These are phyloP conservation scores for Acacia confusa DNA, from an alignment of 306 rosid genomes.

Conservation along the genomic window DNA sequence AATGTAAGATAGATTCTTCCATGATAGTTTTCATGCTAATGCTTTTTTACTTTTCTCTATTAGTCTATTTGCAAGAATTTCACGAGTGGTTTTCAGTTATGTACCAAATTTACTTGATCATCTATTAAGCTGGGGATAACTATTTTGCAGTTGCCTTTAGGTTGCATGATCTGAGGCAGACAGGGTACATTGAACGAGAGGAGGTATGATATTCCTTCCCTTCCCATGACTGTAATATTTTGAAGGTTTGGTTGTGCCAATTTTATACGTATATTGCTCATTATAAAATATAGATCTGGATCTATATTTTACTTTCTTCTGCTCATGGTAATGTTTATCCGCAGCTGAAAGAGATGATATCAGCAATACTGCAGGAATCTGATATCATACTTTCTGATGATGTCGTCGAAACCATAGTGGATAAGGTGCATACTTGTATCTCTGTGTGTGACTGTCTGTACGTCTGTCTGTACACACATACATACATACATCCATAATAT, in stretches of 20 bases:
- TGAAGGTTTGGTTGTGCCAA: not conserved
- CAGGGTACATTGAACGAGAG: constrained; percentile 77
- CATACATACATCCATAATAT: too few species aligned
- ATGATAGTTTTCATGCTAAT: not conserved
- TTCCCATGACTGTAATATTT: not conserved
- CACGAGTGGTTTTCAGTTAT: not conserved
- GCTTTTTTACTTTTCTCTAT: constrained; percentile 8
- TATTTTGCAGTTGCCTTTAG: constrained; percentile 82
- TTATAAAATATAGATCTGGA: not conserved
- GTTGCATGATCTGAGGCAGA: constrained; percentile 78
- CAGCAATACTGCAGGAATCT: constrained; percentile 81
- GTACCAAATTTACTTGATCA: not conserved
- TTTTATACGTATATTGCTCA: not conserved
- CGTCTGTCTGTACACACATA: not conserved
- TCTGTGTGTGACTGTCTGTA: not conserved
- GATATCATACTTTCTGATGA: constrained; percentile 81
- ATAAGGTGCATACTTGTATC: constrained; percentile 74
- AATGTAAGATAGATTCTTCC: constrained; percentile 49
- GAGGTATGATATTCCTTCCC: constrained; percentile 55
- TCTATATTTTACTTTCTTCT: not conserved
- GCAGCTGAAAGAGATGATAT: constrained; percentile 91
- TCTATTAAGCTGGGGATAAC: constrained; percentile 29
- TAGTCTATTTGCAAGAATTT: constrained; percentile 9
- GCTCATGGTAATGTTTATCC: constrained; percentile 21
- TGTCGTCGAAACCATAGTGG: constrained; percentile 67